These are phyloP conservation scores for Xylaria bambusicola DNA, from an alignment of 495 filamentous ascomycete species.

Conservation along the genomic window DNA sequence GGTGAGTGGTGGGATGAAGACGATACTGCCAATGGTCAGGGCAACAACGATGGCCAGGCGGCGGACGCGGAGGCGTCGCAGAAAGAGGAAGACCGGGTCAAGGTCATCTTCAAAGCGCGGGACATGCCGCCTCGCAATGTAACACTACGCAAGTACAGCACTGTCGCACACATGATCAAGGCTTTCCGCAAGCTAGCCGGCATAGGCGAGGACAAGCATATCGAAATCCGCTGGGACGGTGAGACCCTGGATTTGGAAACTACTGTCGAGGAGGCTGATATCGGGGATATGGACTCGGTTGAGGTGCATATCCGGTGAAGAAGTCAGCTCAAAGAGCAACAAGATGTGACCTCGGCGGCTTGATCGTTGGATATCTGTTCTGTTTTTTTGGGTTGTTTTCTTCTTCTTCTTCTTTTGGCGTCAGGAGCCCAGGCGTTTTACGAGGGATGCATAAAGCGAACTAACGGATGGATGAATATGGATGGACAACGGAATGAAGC, in stretches of 20 bases:
- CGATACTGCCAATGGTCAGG: not conserved
- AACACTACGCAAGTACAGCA: slow-evolving; percentile 39
- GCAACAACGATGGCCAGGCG: not conserved
- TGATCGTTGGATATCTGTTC: too few relatives aligned
- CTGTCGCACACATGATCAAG: slow-evolving; percentile 38
- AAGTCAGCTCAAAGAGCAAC: not conserved
- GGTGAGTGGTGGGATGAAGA: slow-evolving; percentile 29
- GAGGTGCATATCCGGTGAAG: slow-evolving; percentile 68
- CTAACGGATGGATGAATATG: not conserved
- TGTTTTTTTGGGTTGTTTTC: too few relatives aligned
- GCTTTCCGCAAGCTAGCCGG: slow-evolving; percentile 38
- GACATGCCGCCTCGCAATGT: slow-evolving; percentile 41
- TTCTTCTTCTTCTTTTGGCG: too few relatives aligned
- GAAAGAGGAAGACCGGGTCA: slow-evolving; percentile 44
- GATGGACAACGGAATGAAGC: not conserved
- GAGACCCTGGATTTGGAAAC: slow-evolving; percentile 65
- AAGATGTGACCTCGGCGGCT: too few relatives aligned
- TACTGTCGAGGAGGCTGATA: slow-evolving; percentile 67
- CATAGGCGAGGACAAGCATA: slow-evolving; percentile 44
- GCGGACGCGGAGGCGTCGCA: slow-evolving; percentile 16
- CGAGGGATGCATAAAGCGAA: not conserved
- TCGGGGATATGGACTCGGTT: slow-evolving; percentile 75
- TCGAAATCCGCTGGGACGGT: slow-evolving; percentile 79
- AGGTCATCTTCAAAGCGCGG: slow-evolving; percentile 55
- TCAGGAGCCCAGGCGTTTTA: slow-evolving; percentile 1